Percentiles rank a stretch among this genome's conserved stretches.
These are phyloP conservation scores for Epichloe uncinata DNA, from an alignment of 2,329 filamentous ascomycete genomes.

Conservation along the genomic window DNA sequence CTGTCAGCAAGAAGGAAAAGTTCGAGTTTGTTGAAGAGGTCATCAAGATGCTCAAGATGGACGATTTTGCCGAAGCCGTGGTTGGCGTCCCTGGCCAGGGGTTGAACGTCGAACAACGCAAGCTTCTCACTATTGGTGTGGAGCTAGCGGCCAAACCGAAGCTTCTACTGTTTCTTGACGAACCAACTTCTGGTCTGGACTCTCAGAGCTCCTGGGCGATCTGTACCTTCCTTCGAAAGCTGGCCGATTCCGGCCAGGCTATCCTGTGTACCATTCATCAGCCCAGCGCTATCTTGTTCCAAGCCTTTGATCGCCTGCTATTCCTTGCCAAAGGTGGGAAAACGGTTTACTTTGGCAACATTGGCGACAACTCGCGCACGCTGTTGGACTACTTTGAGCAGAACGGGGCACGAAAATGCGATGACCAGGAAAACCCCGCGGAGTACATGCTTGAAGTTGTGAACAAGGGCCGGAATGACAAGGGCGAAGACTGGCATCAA, in stretches of 20 bases:
- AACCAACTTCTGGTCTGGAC: slow-evolving; percentile 49
- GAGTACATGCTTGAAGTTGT: slow-evolving; percentile 58
- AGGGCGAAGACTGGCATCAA: slow-evolving; percentile 47
- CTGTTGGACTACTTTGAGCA: slow-evolving; percentile 51
- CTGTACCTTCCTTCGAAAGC: slow-evolving; percentile 45
- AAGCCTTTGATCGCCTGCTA: slow-evolving; percentile 45
- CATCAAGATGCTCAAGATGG: slow-evolving; percentile 53
- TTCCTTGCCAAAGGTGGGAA: slow-evolving; percentile 52
- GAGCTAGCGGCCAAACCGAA: slow-evolving; percentile 43
- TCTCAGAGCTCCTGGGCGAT: slow-evolving; percentile 52
- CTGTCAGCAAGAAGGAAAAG: slow-evolving; percentile 42
- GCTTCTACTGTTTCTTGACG: slow-evolving; percentile 48
- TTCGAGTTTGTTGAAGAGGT: slow-evolving; percentile 49
- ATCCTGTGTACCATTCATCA: slow-evolving; percentile 44
- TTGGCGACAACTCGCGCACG: slow-evolving; percentile 44
- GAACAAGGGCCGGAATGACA: slow-evolving; percentile 25
- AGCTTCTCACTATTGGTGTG: slow-evolving; percentile 48
- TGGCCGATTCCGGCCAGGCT: slow-evolving; percentile 41
- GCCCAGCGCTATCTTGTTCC: slow-evolving; percentile 38
- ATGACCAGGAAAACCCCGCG: slow-evolving; percentile 53
- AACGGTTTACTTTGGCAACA: slow-evolving; percentile 57
- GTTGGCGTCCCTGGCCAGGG: slow-evolving; percentile 50
- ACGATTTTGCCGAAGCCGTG: slow-evolving; percentile 51
- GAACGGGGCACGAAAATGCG: slow-evolving; percentile 48
- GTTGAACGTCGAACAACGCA: slow-evolving; percentile 48